Evolutionary conservation across 2,329 filamentous ascomycete species (phyloP).

Genomic region (Ophiostoma novo-ulmi): DNA sequence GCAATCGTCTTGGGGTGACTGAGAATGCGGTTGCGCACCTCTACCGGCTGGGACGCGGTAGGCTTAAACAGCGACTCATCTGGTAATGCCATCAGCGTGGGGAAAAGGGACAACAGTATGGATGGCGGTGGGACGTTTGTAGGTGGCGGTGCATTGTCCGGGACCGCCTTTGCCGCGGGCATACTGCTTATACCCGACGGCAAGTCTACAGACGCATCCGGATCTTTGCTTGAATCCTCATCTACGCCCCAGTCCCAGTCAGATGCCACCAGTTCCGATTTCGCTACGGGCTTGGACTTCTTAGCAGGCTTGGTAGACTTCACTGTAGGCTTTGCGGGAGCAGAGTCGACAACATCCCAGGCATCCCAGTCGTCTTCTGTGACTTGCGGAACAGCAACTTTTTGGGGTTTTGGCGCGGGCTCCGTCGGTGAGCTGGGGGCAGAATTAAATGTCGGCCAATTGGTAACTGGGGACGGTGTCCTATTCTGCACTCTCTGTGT

Average conservation of each 20-base stretch:
- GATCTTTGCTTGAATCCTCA: constrained; percentile 29
- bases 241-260: constrained; percentile 50
- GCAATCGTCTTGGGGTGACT: constrained; percentile 56
- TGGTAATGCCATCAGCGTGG: constrained; percentile 62
- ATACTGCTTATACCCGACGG: constrained; percentile 23
- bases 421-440: constrained; percentile 13
- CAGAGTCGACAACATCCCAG: constrained; percentile 27
- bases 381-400: constrained; percentile 23
- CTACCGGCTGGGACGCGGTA: constrained; percentile 52
- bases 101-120: constrained; percentile 71
- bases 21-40: constrained; percentile 58
- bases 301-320: background rate
- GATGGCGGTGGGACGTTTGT: constrained; percentile 87
- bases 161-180: constrained; percentile 20
- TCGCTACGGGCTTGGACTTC: constrained; percentile 1
- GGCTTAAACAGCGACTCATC: constrained; percentile 61
- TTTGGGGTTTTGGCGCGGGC: constrained; percentile 13
- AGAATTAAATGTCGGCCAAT: constrained; percentile 41
- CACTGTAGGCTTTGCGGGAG: background rate
- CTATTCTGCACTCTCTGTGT: constrained; percentile 33
- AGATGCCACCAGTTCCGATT: constrained; percentile 18
- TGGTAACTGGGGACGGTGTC: constrained; percentile 41
- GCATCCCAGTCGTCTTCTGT: constrained; percentile 47
- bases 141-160: constrained; percentile 54
- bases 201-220: background rate